phyloP scores from a whole-genome alignment of 1,139 yeast species.

The Suhomyces ambrosiae region DNA sequence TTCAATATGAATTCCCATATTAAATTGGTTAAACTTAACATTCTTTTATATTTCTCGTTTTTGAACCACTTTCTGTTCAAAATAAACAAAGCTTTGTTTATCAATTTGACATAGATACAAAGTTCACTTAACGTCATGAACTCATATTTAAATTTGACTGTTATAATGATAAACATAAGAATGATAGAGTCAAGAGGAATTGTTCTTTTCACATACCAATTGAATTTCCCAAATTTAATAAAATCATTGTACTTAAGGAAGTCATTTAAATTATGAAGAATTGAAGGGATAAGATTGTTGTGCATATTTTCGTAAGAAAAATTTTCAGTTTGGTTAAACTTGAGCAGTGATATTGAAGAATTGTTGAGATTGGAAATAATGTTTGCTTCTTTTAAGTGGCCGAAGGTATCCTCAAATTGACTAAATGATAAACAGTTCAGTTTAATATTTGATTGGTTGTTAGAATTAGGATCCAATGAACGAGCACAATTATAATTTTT shows the following conservation, averaged over 20 bases:
- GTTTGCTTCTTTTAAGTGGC: conserved; percentile 41
- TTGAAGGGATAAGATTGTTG: conserved; percentile 56
- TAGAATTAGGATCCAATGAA: conserved; percentile 6
- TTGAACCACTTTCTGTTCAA: conserved; percentile 50
- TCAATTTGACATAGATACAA: conserved; percentile 39
- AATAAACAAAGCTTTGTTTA: conserved; percentile 47
- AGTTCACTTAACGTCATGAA: conserved; percentile 36
- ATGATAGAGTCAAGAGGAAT: conserved; percentile 64
- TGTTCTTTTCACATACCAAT: conserved; percentile 62
- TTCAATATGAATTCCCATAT: conserved; percentile 50
- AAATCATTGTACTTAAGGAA: conserved; percentile 52
- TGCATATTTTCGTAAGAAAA: conserved; percentile 53
- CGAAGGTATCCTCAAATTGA: conserved; percentile 48
- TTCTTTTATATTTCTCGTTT: conserved; percentile 49
- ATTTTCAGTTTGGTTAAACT: conserved; percentile 35
- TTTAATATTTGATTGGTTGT: conserved; percentile 8
- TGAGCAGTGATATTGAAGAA: conserved; percentile 39
- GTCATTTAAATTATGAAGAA: conserved; percentile 59
- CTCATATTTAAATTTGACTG: conserved; percentile 54
- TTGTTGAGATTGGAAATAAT: conserved; percentile 40
- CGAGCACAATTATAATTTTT: background rate
- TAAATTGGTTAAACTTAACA: conserved; percentile 45
- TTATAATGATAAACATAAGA: conserved; percentile 52
- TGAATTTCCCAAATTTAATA: conserved; percentile 52
- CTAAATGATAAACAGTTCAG: conserved; percentile 24